phyloP scores from a whole-genome alignment of 2,329 filamentous ascomycete genomes.

The Botryotinia globosa region DNA sequence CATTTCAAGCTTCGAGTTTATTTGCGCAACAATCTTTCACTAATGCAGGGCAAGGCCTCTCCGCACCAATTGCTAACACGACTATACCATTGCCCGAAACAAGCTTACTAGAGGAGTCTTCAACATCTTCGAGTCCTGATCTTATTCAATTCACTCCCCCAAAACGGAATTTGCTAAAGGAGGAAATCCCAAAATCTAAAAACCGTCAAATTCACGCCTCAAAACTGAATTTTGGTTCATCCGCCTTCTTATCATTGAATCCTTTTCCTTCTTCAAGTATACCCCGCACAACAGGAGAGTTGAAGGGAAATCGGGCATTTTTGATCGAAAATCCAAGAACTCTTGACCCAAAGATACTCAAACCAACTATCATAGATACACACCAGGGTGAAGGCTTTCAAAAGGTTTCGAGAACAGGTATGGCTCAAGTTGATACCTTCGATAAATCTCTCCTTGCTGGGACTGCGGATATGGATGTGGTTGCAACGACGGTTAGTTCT shows the following conservation, averaged over 20 bases:
- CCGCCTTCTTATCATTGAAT: background rate
- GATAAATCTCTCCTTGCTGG: background rate
- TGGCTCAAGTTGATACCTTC: background rate
- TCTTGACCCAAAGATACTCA: background rate
- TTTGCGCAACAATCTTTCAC: background rate
- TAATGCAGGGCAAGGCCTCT: background rate
- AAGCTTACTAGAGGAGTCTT: background rate
- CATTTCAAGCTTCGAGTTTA: background rate
- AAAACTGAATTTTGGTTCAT: background rate
- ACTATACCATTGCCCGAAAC: background rate
- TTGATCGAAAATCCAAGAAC: background rate
- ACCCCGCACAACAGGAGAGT: background rate
- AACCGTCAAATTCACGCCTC: background rate
- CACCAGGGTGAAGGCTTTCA: background rate
- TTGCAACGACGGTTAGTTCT: background rate
- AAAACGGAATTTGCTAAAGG: background rate
- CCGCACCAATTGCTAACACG: background rate
- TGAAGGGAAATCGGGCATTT: background rate
- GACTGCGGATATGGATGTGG: background rate
- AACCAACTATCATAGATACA: background rate
- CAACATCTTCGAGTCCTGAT: background rate
- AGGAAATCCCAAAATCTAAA: background rate
- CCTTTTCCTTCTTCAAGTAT: background rate
- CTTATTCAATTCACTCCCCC: conserved; percentile 9
- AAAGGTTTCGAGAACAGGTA: background rate